Evolutionary conservation across 345 rosid genomes (phyloP), one percentile per base, ranked within the genome.

Genomic region (Draba incana): DNA sequence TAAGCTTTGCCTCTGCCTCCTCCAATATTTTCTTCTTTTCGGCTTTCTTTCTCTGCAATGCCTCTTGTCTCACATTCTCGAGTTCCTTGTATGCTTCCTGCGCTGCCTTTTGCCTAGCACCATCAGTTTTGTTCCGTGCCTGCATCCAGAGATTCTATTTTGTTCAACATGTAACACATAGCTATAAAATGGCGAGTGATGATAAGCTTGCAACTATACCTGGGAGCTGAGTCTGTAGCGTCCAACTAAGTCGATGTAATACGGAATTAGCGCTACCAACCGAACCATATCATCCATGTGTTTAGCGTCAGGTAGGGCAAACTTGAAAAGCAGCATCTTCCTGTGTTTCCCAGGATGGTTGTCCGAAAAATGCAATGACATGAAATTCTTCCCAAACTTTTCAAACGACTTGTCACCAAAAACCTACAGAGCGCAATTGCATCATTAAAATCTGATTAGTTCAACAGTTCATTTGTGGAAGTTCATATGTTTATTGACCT

Each of bases 281-380:
- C 90, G 87, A 49, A 81, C 82, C 86, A 94, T 88, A 66, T 92
- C 98, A 43, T 83, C 86, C 92, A 94, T 89, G 75, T 83, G 80
- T 16, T 79, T 84, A 47, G 71, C 83, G 75, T 86, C 88, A 39
- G 99, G 97, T n/a, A 94, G 82, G 27, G 97, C 86, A 76, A 92
- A 94, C 79, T 89, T 94, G 78, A 94, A 92, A 64, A 88, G 62
- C 57, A 94, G 82, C 89, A 88, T 83, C 83, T 94, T 92, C 86
- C 64, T 85, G 75, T 88, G 93, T 54, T 75, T 77, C 72, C 89
- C 89, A 44, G 83, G 85, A 66, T 75, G 96, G 68, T 92, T 98
- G 69, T 94, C 99, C 39, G 99, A 89, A 49, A 94, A 85, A 79
- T 94, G 99, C 93, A 94, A 82, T 25, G 92, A 94, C 57, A 94